Base-by-base conservation (phyloP, 2,329 filamentous ascomycete species). In the Penicillium vulpinum region DNA sequence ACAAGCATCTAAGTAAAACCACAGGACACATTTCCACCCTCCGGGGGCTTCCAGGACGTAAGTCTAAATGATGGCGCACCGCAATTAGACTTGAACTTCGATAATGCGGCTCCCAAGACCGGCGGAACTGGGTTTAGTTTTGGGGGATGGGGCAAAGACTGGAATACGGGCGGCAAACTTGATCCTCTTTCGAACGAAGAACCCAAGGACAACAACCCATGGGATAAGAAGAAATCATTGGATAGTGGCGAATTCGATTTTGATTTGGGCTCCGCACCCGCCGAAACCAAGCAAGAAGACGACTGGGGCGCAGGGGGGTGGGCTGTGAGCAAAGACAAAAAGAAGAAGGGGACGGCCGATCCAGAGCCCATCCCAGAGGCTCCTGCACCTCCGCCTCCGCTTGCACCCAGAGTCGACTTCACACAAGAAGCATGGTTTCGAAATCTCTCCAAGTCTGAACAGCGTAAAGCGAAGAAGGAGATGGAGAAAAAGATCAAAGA, bases 1-100 rank as follows among this genome's bases (percentile, higher is more conserved):
- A 24, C 3, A 13, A 16, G 26, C 8, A 11, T 33, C 56, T 62
- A 39, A 62, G 24, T 36, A 40, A 13, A 28, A 15, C n/a, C 26
- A 6, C 62, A 76, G 45, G 69, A 71, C 6, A 74, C 75, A 21
- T 69, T 9, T 33, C 21, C 73, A 24, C 67, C 77, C 13, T 63
- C 73, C 41, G 81, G 83, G 54, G 75, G 80, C n/a, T 90, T 90
- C 63, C 81, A 89, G 43, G 87, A 90, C 28, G 85, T 91, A 62
- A 88, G 85, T 65, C 73, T 91, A 26, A 82, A 86, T 62, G 85
- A 88, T 54, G 68, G 75, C 26, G 79, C 77, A n/a, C 83, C 85
- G 1, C 83, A 84, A 54, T 68, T 85, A 6, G 83, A 86, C 59
- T 68, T 85, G 15, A 81, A 78, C 58, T 81, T 86, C 64, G 81